Evolutionary conservation across 2,329 filamentous ascomycete genomes (phyloP).

Genomic region (Verticillium nubilum): DNA sequence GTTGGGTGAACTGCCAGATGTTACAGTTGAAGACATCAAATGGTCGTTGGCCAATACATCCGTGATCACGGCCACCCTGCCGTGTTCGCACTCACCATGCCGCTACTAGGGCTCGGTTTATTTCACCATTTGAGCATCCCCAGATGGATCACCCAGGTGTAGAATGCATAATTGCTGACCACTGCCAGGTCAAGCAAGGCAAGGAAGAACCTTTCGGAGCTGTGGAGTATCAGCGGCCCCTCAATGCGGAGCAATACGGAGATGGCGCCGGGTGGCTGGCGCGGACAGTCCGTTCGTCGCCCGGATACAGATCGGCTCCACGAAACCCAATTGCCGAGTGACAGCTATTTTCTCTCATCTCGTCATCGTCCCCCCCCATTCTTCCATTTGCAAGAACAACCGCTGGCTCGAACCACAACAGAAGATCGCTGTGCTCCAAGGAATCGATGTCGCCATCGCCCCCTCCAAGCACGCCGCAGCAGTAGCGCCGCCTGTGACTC

Average conservation of each 20-base stretch:
- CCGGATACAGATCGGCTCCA: neutral
- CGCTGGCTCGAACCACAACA: neutral
- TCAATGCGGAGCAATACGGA: neutral
- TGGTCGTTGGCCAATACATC: too few relatives aligned
- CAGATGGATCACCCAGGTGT: too few relatives aligned
- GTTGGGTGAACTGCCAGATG: too few relatives aligned
- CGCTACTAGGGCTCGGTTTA: too few relatives aligned
- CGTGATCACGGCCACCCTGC: too few relatives aligned
- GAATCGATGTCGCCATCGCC: neutral
- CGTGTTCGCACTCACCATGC: too few relatives aligned
- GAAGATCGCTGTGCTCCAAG: neutral
- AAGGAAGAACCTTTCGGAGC: too few relatives aligned
- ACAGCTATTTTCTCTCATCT: neutral
- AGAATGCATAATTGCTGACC: too few relatives aligned
- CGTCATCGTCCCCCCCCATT: neutral
- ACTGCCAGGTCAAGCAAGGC: too few relatives aligned
- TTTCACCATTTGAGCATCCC: too few relatives aligned
- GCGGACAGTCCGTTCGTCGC: neutral
- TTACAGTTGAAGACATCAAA: too few relatives aligned
- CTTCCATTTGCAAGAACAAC: neutral
- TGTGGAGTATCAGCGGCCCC: neutral
- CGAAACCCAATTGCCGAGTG: neutral
- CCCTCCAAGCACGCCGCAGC: neutral
- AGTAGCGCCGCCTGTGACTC: neutral
- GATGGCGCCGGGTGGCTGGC: neutral